Evolutionary conservation across 2,329 filamentous ascomycete species (phyloP).

Genomic region (Diaporthe destruens): DNA sequence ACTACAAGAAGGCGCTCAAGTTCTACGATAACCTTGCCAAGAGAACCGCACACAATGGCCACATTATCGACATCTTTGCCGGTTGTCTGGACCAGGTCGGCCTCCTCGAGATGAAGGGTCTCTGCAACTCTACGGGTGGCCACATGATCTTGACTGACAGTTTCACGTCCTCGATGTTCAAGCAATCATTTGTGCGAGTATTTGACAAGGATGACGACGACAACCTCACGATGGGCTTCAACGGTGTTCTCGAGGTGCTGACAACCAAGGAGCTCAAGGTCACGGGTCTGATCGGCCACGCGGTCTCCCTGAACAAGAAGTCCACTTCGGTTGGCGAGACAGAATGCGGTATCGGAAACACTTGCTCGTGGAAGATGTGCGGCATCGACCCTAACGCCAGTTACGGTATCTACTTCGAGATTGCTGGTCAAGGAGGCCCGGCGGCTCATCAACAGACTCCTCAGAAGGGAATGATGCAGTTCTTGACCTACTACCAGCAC

Average conservation of each 20-base stretch:
- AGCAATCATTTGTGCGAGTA: slow-evolving; percentile 95
- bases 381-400: slow-evolving; percentile 94
- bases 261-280: slow-evolving; percentile 99
- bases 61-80: slow-evolving; percentile 97
- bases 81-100: slow-evolving; percentile 98
- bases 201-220: slow-evolving; percentile 98
- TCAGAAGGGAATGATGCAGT: slow-evolving; percentile 96
- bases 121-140: slow-evolving; percentile 95
- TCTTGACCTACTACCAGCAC: slow-evolving; percentile 98
- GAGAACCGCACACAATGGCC: slow-evolving; percentile 93
- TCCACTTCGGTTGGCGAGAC: slow-evolving; percentile 97
- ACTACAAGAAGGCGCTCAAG: slow-evolving; percentile 99
- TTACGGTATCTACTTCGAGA: slow-evolving; percentile 98
- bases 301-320: slow-evolving; percentile 97
- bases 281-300: slow-evolving; percentile 95
- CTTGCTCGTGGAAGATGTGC: slow-evolving; percentile 99
- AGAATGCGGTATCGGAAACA: slow-evolving; percentile 98
- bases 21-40: slow-evolving; percentile 97
- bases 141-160: slow-evolving; percentile 99
- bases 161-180: slow-evolving; percentile 99
- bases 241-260: slow-evolving; percentile 92
- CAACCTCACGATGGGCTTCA: slow-evolving; percentile 98
- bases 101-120: slow-evolving; percentile 96
- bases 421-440: slow-evolving; percentile 91
- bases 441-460: slow-evolving; percentile 86